Evolutionary conservation across 2,329 filamentous ascomycete species (phyloP).

Genomic region (Lachnellula arida): DNA sequence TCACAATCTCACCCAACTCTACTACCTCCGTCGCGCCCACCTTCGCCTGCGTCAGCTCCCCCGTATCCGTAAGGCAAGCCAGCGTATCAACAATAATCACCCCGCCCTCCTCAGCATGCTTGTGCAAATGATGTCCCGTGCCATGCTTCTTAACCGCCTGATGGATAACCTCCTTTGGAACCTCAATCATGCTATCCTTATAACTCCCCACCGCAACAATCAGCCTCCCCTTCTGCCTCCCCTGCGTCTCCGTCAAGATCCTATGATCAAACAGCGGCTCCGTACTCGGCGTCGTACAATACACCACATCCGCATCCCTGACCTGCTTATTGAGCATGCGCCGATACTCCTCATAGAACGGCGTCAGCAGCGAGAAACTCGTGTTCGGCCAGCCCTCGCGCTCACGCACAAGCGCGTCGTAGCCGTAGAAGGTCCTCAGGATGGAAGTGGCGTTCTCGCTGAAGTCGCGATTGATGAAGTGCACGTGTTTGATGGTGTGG

Average conservation of each 20-base stretch:
- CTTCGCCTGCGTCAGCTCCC: slow-evolving; percentile 77
- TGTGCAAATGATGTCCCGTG: slow-evolving; percentile 58
- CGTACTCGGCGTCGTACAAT: slow-evolving; percentile 78
- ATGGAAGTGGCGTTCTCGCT: slow-evolving; percentile 50
- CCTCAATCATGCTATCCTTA: slow-evolving; percentile 71
- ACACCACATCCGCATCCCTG: slow-evolving; percentile 71
- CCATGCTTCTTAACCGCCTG: slow-evolving; percentile 55
- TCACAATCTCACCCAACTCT: slow-evolving; percentile 77
- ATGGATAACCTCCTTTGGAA: slow-evolving; percentile 70
- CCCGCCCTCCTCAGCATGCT: slow-evolving; percentile 58
- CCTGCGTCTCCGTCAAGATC: slow-evolving; percentile 68
- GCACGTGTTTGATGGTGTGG: slow-evolving; percentile 67
- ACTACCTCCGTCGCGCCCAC: slow-evolving; percentile 72
- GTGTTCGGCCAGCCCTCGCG: slow-evolving; percentile 59
- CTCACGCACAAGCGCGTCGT: slow-evolving; percentile 42
- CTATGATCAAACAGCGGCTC: slow-evolving; percentile 69
- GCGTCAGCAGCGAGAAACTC: slow-evolving; percentile 66
- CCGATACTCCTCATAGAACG: slow-evolving; percentile 62
- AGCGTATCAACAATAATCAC: slow-evolving; percentile 72
- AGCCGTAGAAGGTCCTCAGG: slow-evolving; percentile 43
- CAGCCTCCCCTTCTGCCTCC: slow-evolving; percentile 63
- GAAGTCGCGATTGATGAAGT: slow-evolving; percentile 77
- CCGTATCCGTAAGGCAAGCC: slow-evolving; percentile 75
- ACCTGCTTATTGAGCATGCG: slow-evolving; percentile 68
- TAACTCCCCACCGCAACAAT: slow-evolving; percentile 69